Evolutionary conservation across 176 grass and related monocot genomes (phyloP), one percentile per base, ranked within the genome.

Genomic region (Aegilops umbellulata): DNA sequence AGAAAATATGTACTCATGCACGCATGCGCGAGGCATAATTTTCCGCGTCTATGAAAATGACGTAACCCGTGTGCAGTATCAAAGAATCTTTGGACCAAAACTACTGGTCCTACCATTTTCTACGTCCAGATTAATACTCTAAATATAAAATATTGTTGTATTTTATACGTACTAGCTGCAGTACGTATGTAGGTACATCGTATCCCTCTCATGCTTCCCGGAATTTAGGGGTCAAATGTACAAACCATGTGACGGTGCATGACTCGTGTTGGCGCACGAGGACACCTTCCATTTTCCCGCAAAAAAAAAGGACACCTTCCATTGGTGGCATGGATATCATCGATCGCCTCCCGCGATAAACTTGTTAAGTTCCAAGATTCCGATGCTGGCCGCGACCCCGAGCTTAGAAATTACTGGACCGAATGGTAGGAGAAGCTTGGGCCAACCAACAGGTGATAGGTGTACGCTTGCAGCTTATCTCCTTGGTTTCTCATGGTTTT

Each of bases 351-450:
- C 42, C 29, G 31, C 51, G 65, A 74, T 87, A 49, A 53, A 27
- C 24, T 84, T 87, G 27, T 84, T 25, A 74, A 83, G 24, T 46
- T 60, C 25, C 34, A 83, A 80, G 80, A 80, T 74, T 80, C 80
- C 44, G 6, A 22, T n/a, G 34, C 17, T 25, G 53, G 36, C 68
- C 20, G 55, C 35, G 13, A 1, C 24, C 10, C 22, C 24, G 1
- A 7, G 14, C 10, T 41, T 31, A 73, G 19, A 51, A 58, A 26
- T 23, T 23, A 6, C 31, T n/a, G 60, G 15, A 42, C 79, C 39
- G 23, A 81, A 81, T 27, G 67, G 27, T 22, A 29, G 31, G 51
- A 72, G 8, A 30, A 53, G n/a, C 2, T 78, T 22, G 19, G 62
- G 75, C 84, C 73, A 86, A 78, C 49, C 31, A 64, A 39, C 32